Evolutionary conservation across 1,284 basidiomycete species (phyloP).

Genomic region (Cystobasidium sp.): DNA sequence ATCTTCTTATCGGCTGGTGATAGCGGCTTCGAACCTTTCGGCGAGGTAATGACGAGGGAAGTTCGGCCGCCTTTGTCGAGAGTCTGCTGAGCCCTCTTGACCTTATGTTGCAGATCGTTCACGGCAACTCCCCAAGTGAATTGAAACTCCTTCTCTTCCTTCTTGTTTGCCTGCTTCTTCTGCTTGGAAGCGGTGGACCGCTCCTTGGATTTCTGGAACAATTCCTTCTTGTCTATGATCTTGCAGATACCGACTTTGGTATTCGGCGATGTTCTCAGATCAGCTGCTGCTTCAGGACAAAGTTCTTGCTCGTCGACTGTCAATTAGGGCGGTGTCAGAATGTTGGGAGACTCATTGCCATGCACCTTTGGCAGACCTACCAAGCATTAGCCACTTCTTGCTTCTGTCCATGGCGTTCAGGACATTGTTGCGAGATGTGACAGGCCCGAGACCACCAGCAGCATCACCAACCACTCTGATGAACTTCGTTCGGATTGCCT

Average conservation of each 20-base stretch:
- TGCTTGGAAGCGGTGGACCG: conserved; percentile 53
- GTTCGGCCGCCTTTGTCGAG: conserved; percentile 68
- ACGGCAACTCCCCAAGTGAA: conserved; percentile 69
- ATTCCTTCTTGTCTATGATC: conserved; percentile 58
- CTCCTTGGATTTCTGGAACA: conserved; percentile 50
- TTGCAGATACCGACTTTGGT: conserved; percentile 55
- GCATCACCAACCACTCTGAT: conserved; percentile 24
- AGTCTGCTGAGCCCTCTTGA: conserved; percentile 66
- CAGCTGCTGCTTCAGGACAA: conserved; percentile 16
- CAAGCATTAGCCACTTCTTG: conserved; percentile 36
- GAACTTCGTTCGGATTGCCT: conserved; percentile 29
- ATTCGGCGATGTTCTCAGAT: not conserved
- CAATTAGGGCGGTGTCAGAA: not conserved
- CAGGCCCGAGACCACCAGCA: conserved; percentile 17
- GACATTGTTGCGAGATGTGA: not conserved
- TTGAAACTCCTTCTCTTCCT: conserved; percentile 68
- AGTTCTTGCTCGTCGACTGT: conserved; percentile 41
- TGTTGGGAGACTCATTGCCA: too few species aligned
- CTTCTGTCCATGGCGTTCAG: conserved; percentile 17
- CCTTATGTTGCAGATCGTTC: conserved; percentile 70
- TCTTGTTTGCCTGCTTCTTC: conserved; percentile 43
- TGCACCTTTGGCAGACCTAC: conserved; percentile 9
- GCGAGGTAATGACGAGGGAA: conserved; percentile 61
- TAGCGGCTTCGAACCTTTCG: conserved; percentile 25
- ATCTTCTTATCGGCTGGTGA: conserved; percentile 17